phyloP scores from a whole-genome alignment of 345 rosid genomes.

The Hypericum perforatum region DNA sequence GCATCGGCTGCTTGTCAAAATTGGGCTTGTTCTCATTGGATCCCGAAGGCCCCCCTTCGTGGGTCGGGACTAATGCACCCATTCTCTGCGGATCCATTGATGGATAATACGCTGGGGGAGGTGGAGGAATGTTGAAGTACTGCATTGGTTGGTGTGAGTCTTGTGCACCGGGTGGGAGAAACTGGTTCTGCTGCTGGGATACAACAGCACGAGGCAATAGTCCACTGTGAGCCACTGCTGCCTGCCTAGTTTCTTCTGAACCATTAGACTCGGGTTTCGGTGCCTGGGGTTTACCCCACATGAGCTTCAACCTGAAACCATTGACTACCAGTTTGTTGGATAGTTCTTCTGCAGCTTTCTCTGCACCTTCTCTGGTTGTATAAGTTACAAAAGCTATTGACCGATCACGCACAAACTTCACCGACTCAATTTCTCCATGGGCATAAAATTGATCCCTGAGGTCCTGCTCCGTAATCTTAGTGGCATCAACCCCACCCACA shows the following conservation, averaged over 20 bases:
- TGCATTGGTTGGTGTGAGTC: constrained; percentile 59
- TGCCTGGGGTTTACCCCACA: constrained; percentile 92
- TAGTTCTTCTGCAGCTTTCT: constrained; percentile 90
- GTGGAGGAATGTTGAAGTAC: constrained; percentile 62
- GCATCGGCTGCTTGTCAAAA: constrained; percentile 39
- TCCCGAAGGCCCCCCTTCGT: constrained; percentile 41
- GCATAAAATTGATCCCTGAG: constrained; percentile 81
- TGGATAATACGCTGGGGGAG: constrained; percentile 68
- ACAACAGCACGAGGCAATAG: constrained; percentile 74
- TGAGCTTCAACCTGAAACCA: constrained; percentile 81
- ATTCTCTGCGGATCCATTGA: constrained; percentile 98
- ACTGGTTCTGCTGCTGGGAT: constrained; percentile 79
- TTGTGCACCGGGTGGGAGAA: constrained; percentile 29
- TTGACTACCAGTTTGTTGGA: constrained; percentile 77
- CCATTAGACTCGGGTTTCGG: constrained; percentile 66
- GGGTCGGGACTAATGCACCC: constrained; percentile 74
- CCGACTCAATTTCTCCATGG: constrained; percentile 81
- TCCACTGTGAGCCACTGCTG: constrained; percentile 57
- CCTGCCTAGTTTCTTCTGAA: constrained; percentile 59
- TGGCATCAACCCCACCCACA: constrained; percentile 75
- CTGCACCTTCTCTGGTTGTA: constrained; percentile 92
- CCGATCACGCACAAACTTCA: constrained; percentile 74
- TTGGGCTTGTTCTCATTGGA: constrained; percentile 40
- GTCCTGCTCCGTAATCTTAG: constrained; percentile 74
- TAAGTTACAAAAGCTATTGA: constrained; percentile 94